Evolutionary conservation across 331 rosid genomes (phyloP).

Genomic region (Rhamnella rubrinervis): DNA sequence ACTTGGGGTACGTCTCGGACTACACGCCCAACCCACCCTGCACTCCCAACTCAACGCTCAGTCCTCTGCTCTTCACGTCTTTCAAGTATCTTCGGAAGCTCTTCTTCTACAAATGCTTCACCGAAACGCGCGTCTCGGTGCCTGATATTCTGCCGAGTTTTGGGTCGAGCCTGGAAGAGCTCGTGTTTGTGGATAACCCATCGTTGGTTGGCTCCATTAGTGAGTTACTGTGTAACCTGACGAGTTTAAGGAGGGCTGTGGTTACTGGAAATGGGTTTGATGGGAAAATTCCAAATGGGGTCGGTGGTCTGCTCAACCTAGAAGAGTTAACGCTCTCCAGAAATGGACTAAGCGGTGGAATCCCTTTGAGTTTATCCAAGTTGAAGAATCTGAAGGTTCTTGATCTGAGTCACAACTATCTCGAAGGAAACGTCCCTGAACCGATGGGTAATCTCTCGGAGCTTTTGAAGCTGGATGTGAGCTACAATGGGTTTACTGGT

Average conservation of each 20-base stretch:
- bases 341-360: slow-evolving; percentile 47
- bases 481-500: slow-evolving; percentile 51
- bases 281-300: slow-evolving; percentile 37
- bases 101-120: slow-evolving; percentile 80
- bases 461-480: slow-evolving; percentile 68
- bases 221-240: slow-evolving; percentile 39
- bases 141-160: slow-evolving; percentile 24
- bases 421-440: slow-evolving; percentile 41
- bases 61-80: slow-evolving; percentile 53
- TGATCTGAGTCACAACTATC: slow-evolving; percentile 55
- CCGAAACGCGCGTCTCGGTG: slow-evolving; percentile 30
- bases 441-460: slow-evolving; percentile 40
- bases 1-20: slow-evolving; percentile 79
- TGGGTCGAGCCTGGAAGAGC: slow-evolving; percentile 47
- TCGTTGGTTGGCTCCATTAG: slow-evolving; percentile 35
- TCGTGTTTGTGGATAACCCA: slow-evolving; percentile 68
- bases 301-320: slow-evolving; percentile 29
- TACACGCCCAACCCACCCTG: slow-evolving; percentile 70
- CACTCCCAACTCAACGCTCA: slow-evolving; percentile 45
- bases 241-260: slow-evolving; percentile 45
- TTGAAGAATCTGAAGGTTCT: slow-evolving; percentile 55
- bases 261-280: slow-evolving; percentile 55
- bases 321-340: slow-evolving; percentile 67
- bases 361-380: slow-evolving; percentile 32
- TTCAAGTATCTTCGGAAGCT: slow-evolving; percentile 65